Percentiles rank a stretch among this genome's conserved stretches.
Evolutionary conservation across 225 moss, liverwort and hornwort genomes (phyloP).

Genomic region (Asterella californica): DNA sequence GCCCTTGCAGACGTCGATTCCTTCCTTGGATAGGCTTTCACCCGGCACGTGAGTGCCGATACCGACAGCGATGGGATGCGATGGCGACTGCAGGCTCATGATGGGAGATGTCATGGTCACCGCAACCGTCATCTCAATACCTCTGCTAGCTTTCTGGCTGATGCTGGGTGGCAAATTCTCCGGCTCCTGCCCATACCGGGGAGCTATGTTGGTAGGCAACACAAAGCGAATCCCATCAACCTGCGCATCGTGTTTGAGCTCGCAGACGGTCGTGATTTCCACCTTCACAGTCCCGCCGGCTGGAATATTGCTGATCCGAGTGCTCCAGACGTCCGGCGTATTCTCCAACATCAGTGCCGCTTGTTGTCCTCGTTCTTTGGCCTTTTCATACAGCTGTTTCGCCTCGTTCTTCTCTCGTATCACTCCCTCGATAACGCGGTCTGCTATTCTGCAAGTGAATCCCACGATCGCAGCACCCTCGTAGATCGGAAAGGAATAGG

Average conservation of each 20-base stretch:
- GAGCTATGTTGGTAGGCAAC: conserved; percentile 49
- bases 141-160: not conserved
- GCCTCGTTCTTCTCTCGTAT: conserved; percentile 51
- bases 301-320: conserved; percentile 51
- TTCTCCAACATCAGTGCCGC: conserved; percentile 48
- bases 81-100: conserved; percentile 53
- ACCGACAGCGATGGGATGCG: conserved; percentile 18
- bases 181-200: conserved; percentile 24
- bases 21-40: not conserved
- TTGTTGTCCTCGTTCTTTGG: conserved; percentile 39
- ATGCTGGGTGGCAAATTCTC: not conserved
- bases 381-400: conserved; percentile 35
- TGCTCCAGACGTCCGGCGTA: conserved; percentile 49
- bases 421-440: conserved; percentile 36
- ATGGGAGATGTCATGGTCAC: conserved; percentile 43
- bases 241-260: conserved; percentile 52
- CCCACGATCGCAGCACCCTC: conserved; percentile 45
- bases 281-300: conserved; percentile 38
- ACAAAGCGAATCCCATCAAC: conserved; percentile 55
- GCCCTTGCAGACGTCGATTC: conserved; percentile 5
- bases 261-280: conserved; percentile 43
- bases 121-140: conserved; percentile 32
- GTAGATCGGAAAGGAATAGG: conserved; percentile 49
- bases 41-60: conserved; percentile 25
- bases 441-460: conserved; percentile 48